A percentile compares a stretch with the other conserved stretches of the same genome.
These are phyloP conservation scores for Chytriomyces sp. DNA, from an alignment of 192 early-diverging fungal genomes.

Conservation along the genomic window DNA sequence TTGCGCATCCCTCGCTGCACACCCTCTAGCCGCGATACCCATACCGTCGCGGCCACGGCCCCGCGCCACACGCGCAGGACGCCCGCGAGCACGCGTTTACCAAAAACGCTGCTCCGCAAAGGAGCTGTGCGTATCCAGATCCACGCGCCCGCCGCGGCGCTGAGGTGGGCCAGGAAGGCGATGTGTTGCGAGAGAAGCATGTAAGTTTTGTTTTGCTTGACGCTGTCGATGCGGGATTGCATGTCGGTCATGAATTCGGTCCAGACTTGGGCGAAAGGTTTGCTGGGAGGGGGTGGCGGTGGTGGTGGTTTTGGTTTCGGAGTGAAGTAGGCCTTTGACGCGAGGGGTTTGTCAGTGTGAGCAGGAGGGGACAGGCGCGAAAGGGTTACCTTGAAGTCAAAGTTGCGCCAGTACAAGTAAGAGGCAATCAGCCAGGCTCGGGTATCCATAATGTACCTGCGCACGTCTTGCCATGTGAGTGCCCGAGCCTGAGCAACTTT, in stretches of 20 bases:
- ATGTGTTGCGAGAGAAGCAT: no score
- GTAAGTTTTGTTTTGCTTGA: no score
- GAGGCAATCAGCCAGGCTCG: not conserved
- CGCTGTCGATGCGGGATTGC: no score
- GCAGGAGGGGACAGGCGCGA: not conserved
- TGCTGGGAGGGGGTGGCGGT: slow-evolving; percentile 6
- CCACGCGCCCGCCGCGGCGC: no score
- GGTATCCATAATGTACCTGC: not conserved
- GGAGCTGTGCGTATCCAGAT: slow-evolving; percentile 12
- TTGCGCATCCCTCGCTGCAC: not conserved
- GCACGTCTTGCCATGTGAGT: slow-evolving; percentile 1
- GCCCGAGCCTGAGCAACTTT: not conserved
- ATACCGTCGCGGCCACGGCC: not conserved
- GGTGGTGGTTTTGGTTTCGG: slow-evolving; percentile 24
- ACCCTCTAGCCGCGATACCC: not conserved
- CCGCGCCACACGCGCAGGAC: not conserved
- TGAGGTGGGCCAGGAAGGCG: no score
- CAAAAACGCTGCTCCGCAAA: not conserved
- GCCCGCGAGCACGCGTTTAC: not conserved
- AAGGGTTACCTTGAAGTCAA: slow-evolving; percentile 1
- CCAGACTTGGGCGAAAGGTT: slow-evolving; percentile 5
- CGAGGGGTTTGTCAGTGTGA: not conserved
- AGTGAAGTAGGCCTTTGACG: slow-evolving; percentile 6
- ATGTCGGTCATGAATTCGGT: not conserved
- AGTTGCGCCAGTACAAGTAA: not conserved